Evolutionary conservation across 202 grass and related monocot genomes (phyloP), one percentile per base, ranked within the genome.

Genomic region (Panicum virgatum): DNA sequence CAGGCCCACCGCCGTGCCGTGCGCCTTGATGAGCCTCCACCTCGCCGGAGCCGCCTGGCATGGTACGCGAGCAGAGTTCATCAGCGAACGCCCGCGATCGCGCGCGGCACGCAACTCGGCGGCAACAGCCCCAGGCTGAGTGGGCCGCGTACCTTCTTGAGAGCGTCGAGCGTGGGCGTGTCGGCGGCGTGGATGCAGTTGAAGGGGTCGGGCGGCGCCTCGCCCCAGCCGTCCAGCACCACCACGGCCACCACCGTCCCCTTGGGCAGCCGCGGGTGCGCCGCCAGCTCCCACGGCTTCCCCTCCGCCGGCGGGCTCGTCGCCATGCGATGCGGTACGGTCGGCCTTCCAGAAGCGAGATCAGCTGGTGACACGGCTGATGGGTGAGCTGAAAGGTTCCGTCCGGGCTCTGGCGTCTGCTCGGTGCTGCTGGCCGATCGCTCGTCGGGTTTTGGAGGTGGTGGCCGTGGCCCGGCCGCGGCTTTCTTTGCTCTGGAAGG

Each of bases 141-240:
- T n/a, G n/a, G 30, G 3, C 2, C 32, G 32, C n/a, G n/a, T 34
- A 90, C 91, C 88, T 91, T 75, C 54, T 79, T 94, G 59, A 91
- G 88, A 38, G 83, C 78, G 67, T 94, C 83, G 65, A 91, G 64
- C 20, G 80, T 78, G 40, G 83, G 82, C 40, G 88, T 89, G 60
- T 82, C 88, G 40, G 88, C 83, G 80, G 65, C 62, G 78, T 87
- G 83, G 81, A 91, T 91, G 86, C 83, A 91, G 74, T 91, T 94
- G 80, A 82, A 91, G n/a, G 70, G 29, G 56, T 94, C 86, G 18
- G 88, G 80, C 53, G 86, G 48, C 50, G 83, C 86, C 69, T 94
- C 83, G 66, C 88, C 88, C 88, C 83, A 91, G 62, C 91, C 86
- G 69, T 91, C 88, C 56, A 91, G 81, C 67, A 94, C 86, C 37